Evolutionary conservation across 2,329 filamentous ascomycete species (phyloP), one percentile per base, ranked within the genome.

Genomic region (Talaromyces verruculosus): DNA sequence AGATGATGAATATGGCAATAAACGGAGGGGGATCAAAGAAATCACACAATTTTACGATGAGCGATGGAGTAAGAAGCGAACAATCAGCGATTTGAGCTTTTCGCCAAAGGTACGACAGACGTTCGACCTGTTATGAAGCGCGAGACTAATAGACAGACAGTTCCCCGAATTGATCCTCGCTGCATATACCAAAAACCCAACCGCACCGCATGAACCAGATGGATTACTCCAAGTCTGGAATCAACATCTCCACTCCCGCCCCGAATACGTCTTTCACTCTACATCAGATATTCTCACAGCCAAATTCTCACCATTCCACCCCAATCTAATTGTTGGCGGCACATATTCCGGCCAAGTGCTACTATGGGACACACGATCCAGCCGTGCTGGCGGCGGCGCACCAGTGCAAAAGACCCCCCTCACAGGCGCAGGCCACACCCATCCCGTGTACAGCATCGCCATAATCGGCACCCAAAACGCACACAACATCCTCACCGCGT

Each of bases 401-500:
- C 94, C 96, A 0, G 93, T 98, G 5, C 93, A 97, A 73, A 97
- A 97, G 80, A 99, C 95, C 1, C 95, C 95, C 0, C 84, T 99
- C 45, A 98, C 94, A 5, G 94, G 95, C 60, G 93, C 92, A 15
- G 93, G 95, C 15, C 95, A 99, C 77, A 96, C 95, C 7, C 95
- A 99, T 75, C 95, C 95, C 0, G 91, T 99, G 69, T 99, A 99
- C 82, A 93, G 91, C 45, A 88, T 99, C 65, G 91, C 95, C 68
- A 96, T 99, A 64, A 92, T 99, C 60, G 95, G 95, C 69, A 99
- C 96, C 0, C 95, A 98, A 75, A 99, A 99, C 77, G 95, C 95
- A 67, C 97, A 97, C 82, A 99, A 98, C 78, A 97, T 99, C 76
- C 91, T 99, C 72, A 97, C 93, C 39, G 94, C 92, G 76, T 97